phyloP scores from a whole-genome alignment of 2,329 filamentous ascomycete genomes.

The Fusarium domesticum region DNA sequence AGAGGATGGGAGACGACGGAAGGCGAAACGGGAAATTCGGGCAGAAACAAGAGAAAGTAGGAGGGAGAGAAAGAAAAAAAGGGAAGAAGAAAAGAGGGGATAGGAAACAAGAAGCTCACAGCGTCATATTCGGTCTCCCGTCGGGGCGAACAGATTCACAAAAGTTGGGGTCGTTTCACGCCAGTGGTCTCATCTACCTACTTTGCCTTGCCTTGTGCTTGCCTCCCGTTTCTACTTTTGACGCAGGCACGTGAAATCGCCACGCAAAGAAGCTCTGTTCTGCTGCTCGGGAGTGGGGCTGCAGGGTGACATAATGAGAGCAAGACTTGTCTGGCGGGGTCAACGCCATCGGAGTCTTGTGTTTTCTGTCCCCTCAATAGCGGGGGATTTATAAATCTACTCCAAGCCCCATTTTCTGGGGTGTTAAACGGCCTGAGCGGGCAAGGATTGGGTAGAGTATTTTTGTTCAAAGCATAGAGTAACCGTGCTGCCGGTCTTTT shows the following conservation, averaged over 20 bases:
- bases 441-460: not conserved
- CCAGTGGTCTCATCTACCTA: slow-evolving; percentile 27
- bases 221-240: slow-evolving; percentile 12
- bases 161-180: slow-evolving; percentile 24
- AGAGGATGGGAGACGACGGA: not conserved
- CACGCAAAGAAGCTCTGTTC: slow-evolving; percentile 23
- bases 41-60: slow-evolving; percentile 1
- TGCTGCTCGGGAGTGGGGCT: not conserved
- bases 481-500: slow-evolving; percentile 12
- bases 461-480: not conserved
- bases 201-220: not conserved
- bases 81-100: slow-evolving; percentile 11
- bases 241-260: slow-evolving; percentile 32
- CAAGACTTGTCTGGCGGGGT: too few relatives aligned
- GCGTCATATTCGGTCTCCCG: slow-evolving; percentile 20
- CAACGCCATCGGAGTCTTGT: too few relatives aligned
- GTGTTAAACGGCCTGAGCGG: not conserved
- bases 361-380: not conserved
- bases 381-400: too few relatives aligned
- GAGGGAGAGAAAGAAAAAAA: slow-evolving; percentile 7
- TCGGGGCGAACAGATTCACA: slow-evolving; percentile 16
- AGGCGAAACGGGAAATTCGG: not conserved
- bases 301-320: slow-evolving; percentile 7
- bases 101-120: slow-evolving; percentile 19
- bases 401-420: not conserved